Conservation (phyloP, 1,139 yeast species). For the Kodamaea anthophila region DNA sequence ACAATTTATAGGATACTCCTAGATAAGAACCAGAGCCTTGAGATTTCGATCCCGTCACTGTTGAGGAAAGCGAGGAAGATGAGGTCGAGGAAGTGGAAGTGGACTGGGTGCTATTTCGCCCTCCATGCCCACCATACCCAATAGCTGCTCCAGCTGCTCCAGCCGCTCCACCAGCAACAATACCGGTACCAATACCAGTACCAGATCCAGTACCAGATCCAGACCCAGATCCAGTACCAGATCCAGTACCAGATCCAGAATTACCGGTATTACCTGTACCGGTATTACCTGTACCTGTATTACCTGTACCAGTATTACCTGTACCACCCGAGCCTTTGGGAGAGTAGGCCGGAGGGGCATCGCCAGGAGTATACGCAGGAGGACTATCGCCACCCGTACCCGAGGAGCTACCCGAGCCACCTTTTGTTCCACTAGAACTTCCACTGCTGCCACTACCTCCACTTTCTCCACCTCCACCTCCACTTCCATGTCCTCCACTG, state of each 20-base stretch:
- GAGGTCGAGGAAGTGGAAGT: conserved; percentile 33
- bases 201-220: neutral
- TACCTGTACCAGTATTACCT: neutral
- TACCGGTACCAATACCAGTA: neutral
- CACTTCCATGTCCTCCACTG: neutral
- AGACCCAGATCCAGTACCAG: neutral
- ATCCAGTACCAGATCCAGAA: neutral
- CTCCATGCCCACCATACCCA: no score
- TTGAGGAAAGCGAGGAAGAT: no score
- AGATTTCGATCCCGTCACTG: no score
- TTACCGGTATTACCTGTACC: neutral
- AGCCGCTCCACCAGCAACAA: neutral
- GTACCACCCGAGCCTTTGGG: neutral
- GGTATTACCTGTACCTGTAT: no score
- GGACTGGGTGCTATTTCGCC: conserved; percentile 1
- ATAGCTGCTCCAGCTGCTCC: no score
- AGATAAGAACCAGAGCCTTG: no score
- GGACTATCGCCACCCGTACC: no score
- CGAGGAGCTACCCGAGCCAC: no score
- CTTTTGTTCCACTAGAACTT: neutral
- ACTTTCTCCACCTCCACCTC: neutral
- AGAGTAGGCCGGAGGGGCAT: neutral
- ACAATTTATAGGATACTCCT: no score
- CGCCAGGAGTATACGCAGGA: neutral
- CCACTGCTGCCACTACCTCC: neutral